These are phyloP conservation scores for Saururus chinensis DNA, from an alignment of 164 flowering plant species.

Conservation along the genomic window DNA sequence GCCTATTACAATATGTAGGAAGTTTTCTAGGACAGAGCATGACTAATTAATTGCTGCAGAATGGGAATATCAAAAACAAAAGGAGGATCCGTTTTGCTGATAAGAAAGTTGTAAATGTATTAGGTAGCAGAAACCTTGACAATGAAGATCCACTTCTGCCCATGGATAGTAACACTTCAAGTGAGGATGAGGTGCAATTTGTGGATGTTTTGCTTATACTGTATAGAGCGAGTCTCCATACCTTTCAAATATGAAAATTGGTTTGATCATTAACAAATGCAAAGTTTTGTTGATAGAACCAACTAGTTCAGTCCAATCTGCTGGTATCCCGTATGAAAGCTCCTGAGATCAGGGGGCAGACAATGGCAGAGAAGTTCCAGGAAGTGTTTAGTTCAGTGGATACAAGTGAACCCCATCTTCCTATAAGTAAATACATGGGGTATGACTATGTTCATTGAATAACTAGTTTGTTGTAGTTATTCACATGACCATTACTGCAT, in stretches of 20 bases:
- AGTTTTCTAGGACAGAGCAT: not conserved
- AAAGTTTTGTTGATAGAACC: not conserved
- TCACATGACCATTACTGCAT: not conserved
- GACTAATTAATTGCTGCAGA: not conserved
- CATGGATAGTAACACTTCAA: constrained; percentile 28
- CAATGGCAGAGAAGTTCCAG: constrained; percentile 49
- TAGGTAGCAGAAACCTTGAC: constrained; percentile 21
- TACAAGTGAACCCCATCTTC: not conserved
- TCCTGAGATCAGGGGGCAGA: constrained; percentile 22
- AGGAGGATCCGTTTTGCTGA: not conserved
- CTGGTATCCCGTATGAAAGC: constrained; percentile 9
- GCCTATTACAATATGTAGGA: not conserved
- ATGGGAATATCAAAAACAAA: not conserved
- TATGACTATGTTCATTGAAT: not conserved
- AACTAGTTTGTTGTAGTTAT: not conserved
- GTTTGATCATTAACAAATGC: not conserved
- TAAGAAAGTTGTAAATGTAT: constrained; percentile 18
- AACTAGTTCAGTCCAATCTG: constrained; percentile 23
- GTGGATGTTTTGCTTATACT: not conserved
- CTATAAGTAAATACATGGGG: not conserved
- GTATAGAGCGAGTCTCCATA: not conserved
- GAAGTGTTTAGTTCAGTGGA: constrained; percentile 43
- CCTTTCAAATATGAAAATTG: not conserved
- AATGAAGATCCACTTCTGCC: constrained; percentile 35
- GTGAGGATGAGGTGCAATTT: constrained; percentile 47